phyloP scores from a whole-genome alignment of 495 filamentous ascomycete genomes.

The Podospora fimiseda region DNA sequence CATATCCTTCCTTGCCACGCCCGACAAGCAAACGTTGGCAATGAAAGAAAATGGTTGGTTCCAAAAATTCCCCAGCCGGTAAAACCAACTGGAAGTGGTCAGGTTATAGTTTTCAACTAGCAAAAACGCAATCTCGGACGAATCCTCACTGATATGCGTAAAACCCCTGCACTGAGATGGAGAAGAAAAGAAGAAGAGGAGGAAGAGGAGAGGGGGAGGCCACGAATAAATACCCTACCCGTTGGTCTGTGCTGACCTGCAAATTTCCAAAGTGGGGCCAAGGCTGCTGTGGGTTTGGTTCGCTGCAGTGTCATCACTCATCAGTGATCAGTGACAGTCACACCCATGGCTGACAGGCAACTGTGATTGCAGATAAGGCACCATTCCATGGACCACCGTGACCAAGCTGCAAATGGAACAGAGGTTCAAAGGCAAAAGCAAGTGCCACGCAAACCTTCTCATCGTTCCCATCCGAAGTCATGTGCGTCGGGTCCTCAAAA shows the following conservation, averaged over 20 bases:
- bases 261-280: constrained; percentile 6
- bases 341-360: too few relatives aligned
- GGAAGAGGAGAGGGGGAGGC: constrained; percentile 4
- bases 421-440: too few relatives aligned
- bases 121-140: constrained; percentile 52
- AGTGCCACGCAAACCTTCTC: too few relatives aligned
- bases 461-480: too few relatives aligned
- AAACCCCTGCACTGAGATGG: constrained; percentile 41
- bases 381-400: too few relatives aligned
- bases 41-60: constrained; percentile 22
- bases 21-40: constrained; percentile 22
- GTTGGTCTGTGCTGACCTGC: constrained; percentile 22
- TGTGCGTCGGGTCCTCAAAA: too few relatives aligned
- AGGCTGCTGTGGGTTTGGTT: not conserved
- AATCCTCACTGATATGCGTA: constrained; percentile 50
- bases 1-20: constrained; percentile 26
- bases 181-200: constrained; percentile 18
- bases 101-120: constrained; percentile 54
- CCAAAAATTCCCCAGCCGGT: constrained; percentile 32
- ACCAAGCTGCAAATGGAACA: too few relatives aligned
- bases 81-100: constrained; percentile 36
- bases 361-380: too few relatives aligned
- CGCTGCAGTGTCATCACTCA: not conserved
- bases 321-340: too few relatives aligned
- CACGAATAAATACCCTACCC: constrained; percentile 11